Conservation (phyloP, 805 yeast species). For the Nakazawaea pomicola region DNA sequence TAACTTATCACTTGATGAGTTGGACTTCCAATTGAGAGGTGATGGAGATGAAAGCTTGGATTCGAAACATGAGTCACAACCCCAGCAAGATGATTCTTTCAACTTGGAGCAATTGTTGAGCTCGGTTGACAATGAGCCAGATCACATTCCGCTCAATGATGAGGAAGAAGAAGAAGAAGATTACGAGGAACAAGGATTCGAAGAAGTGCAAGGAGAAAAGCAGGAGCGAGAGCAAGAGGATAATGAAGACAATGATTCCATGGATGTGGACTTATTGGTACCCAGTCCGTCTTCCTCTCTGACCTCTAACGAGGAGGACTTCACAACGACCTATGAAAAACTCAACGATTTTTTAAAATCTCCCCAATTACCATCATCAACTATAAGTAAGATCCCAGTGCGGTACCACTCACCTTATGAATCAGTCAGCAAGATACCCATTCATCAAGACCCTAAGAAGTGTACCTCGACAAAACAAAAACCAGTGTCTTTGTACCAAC, state of each 20-base stretch:
- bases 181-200: conserved; percentile 3
- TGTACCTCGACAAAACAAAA: too few species aligned
- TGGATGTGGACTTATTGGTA: conserved; percentile 11
- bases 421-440: background rate
- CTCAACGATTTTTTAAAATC: conserved; percentile 3
- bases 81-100: conserved; percentile 1
- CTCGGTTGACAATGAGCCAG: background rate
- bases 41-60: conserved; percentile 16
- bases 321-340: conserved; percentile 1
- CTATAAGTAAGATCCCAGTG: conserved; percentile 10
- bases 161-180: conserved; percentile 5
- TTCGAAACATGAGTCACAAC: background rate
- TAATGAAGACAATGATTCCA: conserved; percentile 3
- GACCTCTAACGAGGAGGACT: conserved; percentile 1
- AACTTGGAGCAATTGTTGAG: conserved; percentile 8
- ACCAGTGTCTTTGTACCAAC: conserved; percentile 2
- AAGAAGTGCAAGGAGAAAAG: background rate
- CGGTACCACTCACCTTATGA: conserved; percentile 1
- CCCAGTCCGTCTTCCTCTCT: conserved; percentile 2
- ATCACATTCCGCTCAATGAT: background rate
- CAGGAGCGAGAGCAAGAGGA: conserved; percentile 1
- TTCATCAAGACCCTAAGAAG: conserved; percentile 12
- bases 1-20: conserved; percentile 25
- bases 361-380: background rate
- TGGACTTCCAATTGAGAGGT: conserved; percentile 32